A percentile compares a stretch with the other conserved stretches of the same genome.
Evolutionary conservation across 495 filamentous ascomycete genomes (phyloP).

Genomic region (Talaromyces trachyspermus): DNA sequence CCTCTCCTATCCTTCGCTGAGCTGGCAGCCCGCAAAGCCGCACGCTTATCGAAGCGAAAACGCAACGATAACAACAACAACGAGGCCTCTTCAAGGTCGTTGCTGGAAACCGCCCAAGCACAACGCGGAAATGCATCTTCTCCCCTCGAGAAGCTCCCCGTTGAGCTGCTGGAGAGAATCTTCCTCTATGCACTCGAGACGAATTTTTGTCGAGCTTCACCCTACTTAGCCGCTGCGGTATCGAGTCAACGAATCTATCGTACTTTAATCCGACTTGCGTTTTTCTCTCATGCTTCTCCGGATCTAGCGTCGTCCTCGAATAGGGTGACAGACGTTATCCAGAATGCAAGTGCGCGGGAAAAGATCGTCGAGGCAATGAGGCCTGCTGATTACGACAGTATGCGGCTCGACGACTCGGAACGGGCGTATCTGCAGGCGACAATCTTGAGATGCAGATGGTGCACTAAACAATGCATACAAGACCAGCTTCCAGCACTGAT

Average conservation of each 20-base stretch:
- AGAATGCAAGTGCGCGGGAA: neutral
- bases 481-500: slow-evolving; percentile 28
- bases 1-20: slow-evolving; percentile 13
- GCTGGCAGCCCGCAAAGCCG: slow-evolving; percentile 9
- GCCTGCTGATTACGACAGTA: slow-evolving; percentile 24
- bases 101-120: neutral
- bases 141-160: slow-evolving; percentile 41
- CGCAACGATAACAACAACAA: neutral
- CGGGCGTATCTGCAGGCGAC: slow-evolving; percentile 23
- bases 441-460: slow-evolving; percentile 32
- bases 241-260: slow-evolving; percentile 36
- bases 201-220: slow-evolving; percentile 39
- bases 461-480: slow-evolving; percentile 24
- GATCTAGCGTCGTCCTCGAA: too few relatives aligned
- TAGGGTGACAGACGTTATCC: too few relatives aligned
- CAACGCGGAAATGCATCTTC: slow-evolving; percentile 15
- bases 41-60: slow-evolving; percentile 1
- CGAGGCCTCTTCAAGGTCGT: neutral
- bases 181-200: slow-evolving; percentile 44
- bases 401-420: slow-evolving; percentile 14
- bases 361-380: slow-evolving; percentile 21
- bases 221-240: slow-evolving; percentile 26
- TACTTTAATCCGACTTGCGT: slow-evolving; percentile 31
- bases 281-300: too few relatives aligned
- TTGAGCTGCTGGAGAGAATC: slow-evolving; percentile 47